These are phyloP conservation scores for Tolypocladium endophyticum DNA, from an alignment of 2,329 filamentous ascomycete species.

Conservation along the genomic window DNA sequence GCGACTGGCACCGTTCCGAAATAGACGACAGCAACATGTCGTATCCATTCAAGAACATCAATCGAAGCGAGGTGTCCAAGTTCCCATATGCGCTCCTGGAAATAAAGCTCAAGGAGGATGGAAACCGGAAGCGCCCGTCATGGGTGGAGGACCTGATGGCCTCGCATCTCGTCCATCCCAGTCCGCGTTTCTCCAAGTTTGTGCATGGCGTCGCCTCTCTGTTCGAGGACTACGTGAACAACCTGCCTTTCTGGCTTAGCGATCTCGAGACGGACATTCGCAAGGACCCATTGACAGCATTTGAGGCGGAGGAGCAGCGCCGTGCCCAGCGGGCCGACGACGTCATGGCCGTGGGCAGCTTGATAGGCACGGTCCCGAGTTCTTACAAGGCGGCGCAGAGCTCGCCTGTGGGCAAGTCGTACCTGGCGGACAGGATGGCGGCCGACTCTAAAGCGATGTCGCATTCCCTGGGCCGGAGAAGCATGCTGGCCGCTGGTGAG, in stretches of 20 bases:
- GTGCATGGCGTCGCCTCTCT: constrained; percentile 84
- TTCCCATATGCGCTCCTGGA: constrained; percentile 90
- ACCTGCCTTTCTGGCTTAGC: constrained; percentile 89
- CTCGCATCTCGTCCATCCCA: constrained; percentile 84
- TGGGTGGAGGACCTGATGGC: constrained; percentile 91
- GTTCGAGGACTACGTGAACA: constrained; percentile 95
- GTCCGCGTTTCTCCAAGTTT: constrained; percentile 91
- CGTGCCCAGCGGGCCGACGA: constrained; percentile 75
- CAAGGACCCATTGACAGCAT: constrained; percentile 81
- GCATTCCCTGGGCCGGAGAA: constrained; percentile 14
- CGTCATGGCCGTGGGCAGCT: constrained; percentile 79
- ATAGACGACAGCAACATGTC: constrained; percentile 76
- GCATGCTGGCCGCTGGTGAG: constrained; percentile 16
- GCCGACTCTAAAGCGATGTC: constrained; percentile 28
- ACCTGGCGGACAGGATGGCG: constrained; percentile 44
- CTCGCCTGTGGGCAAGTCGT: constrained; percentile 60
- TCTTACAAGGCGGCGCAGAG: constrained; percentile 50
- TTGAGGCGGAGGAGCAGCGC: constrained; percentile 81
- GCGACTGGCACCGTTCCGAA: constrained; percentile 83
- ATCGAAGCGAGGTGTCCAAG: constrained; percentile 80
- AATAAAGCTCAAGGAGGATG: constrained; percentile 71
- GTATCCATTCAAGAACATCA: constrained; percentile 79
- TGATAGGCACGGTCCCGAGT: constrained; percentile 52
- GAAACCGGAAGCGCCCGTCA: constrained; percentile 56
- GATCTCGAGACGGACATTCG: constrained; percentile 90